A percentile compares a stretch with the other conserved stretches of the same genome.
Evolutionary conservation across 164 flowering plant genomes (phyloP).

Genomic region (Sedum album): DNA sequence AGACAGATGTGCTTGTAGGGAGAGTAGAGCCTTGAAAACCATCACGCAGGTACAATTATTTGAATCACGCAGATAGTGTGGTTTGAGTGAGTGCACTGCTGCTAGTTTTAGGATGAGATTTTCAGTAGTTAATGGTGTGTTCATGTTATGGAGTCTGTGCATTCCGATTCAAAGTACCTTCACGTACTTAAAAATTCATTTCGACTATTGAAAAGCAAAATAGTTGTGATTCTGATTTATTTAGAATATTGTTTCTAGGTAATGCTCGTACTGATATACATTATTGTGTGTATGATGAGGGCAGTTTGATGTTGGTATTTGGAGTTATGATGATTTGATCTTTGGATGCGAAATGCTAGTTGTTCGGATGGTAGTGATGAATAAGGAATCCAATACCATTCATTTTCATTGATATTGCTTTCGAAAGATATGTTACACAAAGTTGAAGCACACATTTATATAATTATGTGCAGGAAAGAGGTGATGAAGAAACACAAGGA

Average conservation of each 20-base stretch:
- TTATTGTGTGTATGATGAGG: too few relatives aligned
- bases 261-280: too few relatives aligned
- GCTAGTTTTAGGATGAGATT: not conserved
- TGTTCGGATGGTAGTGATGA: not conserved
- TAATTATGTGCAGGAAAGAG: not conserved
- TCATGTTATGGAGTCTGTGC: not conserved
- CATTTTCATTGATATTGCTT: not conserved
- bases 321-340: too few relatives aligned
- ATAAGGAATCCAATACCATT: slow-evolving; percentile 2
- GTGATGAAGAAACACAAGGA: not conserved
- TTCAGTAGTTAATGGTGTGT: slow-evolving; percentile 3
- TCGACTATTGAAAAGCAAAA: too few relatives aligned
- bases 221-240: too few relatives aligned
- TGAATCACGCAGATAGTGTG: slow-evolving; percentile 5
- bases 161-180: not conserved
- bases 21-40: not conserved
- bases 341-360: not conserved
- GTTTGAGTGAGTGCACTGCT: not conserved
- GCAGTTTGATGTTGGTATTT: too few relatives aligned
- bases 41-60: slow-evolving; percentile 1
- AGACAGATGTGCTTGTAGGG: too few relatives aligned
- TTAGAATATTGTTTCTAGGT: too few relatives aligned
- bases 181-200: too few relatives aligned
- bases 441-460: not conserved
- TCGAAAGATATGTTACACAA: not conserved